Base-by-base conservation (phyloP, 108 stramenopile genomes). In the Aurantiochytrium sp. region DNA sequence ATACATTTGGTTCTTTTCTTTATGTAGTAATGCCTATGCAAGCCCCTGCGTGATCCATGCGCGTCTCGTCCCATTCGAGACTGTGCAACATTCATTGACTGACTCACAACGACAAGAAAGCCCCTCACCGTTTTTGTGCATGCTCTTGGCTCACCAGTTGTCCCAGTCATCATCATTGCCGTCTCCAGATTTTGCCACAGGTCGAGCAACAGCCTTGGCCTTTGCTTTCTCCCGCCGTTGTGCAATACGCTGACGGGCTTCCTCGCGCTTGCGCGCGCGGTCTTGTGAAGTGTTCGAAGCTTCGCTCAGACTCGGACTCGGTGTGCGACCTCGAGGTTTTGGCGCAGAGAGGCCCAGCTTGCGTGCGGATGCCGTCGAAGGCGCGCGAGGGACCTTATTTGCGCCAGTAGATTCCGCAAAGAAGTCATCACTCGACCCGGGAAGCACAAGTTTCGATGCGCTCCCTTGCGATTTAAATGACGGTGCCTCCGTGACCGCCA, bases 241-340 rank as follows among this genome's bases (percentile, higher is more conserved):
- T 23, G 76, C 76, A 12, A 83, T 83, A 18, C 76, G 76, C 76
- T 83, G 76, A 12, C 76, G 76, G 10, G 76, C 76, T 28, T 83
- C 76, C 23, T 83, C 76, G 25, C 76, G 76, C 49, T 83, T 83
- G 49, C 51, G 45, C 49, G 45, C 76, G n/a, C 49, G 49, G 51
- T 47, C 76, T 4, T 6, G 18, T 35, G 64, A 69, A 10, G 64
- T 16, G 14, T 6, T 69, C 25, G 64, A 69, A 1, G 64, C 18
- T 42, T 69, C 64, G 64, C 64, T 69, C 42, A 69, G 42, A 23
- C 64, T 69, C 25, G 64, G 64, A 23, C 64, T 69, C 12, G 64
- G 64, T 23, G 64, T 69, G 1, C 76, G 76, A 8, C 55, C 55
- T 16, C 55, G 8, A 14, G 3, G 0, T 1, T 10, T 16, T 8